Conservation (phyloP, 2,329 filamentous ascomycete species). For the Claviceps sp. region DNA sequence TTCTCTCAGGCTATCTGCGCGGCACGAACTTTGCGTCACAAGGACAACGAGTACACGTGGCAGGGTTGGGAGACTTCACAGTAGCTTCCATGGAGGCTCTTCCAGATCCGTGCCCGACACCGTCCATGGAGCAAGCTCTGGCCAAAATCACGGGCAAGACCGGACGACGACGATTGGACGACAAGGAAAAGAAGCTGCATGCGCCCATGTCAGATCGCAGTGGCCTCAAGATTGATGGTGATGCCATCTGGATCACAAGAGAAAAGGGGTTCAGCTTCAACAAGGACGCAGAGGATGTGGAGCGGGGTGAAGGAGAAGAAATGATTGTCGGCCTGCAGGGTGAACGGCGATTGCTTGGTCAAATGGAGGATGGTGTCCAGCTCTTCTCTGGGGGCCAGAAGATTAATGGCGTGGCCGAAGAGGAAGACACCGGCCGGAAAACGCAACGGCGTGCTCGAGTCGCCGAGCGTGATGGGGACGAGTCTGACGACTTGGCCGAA, state of each 20-base stretch:
- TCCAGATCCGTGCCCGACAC: slow-evolving; percentile 91
- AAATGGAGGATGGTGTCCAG: slow-evolving; percentile 69
- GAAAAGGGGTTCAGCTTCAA: slow-evolving; percentile 66
- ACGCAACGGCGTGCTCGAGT: slow-evolving; percentile 43
- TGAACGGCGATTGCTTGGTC: slow-evolving; percentile 67
- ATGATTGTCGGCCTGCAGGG: slow-evolving; percentile 82
- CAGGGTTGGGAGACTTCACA: slow-evolving; percentile 79
- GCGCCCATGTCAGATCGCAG: slow-evolving; percentile 98
- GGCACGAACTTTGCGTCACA: slow-evolving; percentile 86
- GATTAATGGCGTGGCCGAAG: slow-evolving; percentile 41
- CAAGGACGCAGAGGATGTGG: slow-evolving; percentile 48
- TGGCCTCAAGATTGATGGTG: slow-evolving; percentile 89
- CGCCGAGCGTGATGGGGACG: slow-evolving; percentile 46
- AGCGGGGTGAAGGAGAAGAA: slow-evolving; percentile 88
- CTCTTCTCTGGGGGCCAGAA: slow-evolving; percentile 70
- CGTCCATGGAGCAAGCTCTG: slow-evolving; percentile 73
- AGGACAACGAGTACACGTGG: slow-evolving; percentile 79
- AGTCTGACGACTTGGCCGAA: slow-evolving; percentile 28
- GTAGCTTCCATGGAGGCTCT: slow-evolving; percentile 74
- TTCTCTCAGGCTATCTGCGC: slow-evolving; percentile 83
- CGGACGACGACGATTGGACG: slow-evolving; percentile 66
- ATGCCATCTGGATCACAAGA: slow-evolving; percentile 78
- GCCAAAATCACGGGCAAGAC: slow-evolving; percentile 77
- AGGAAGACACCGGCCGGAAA: slow-evolving; percentile 47
- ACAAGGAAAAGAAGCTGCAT: slow-evolving; percentile 93